phyloP scores from a whole-genome alignment of 1,284 basidiomycete species.

The Ganoderma boninense region DNA sequence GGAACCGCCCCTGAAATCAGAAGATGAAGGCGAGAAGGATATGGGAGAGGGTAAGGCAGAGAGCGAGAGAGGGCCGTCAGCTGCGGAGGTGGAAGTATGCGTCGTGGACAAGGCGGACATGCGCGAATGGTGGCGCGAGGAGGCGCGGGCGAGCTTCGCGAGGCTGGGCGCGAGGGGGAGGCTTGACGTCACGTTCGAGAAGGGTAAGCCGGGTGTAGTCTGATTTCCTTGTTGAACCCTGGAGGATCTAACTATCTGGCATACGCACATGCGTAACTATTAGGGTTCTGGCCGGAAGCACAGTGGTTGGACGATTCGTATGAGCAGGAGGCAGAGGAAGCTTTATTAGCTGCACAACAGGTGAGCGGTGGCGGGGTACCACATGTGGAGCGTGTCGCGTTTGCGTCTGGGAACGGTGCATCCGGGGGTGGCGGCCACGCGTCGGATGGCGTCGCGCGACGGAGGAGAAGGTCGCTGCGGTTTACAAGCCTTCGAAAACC shows the following conservation, averaged over 20 bases:
- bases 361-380: too few relatives aligned
- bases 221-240: neutral
- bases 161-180: neutral
- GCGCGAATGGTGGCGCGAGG: conserved; percentile 1
- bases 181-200: conserved; percentile 1
- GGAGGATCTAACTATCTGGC: neutral
- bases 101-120: conserved; percentile 1
- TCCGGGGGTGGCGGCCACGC: neutral
- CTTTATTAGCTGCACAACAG: neutral
- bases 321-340: neutral
- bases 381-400: neutral
- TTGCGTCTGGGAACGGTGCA: neutral
- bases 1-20: neutral
- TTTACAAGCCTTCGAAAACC: neutral
- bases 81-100: neutral
- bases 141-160: neutral
- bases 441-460: neutral
- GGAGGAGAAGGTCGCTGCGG: neutral
- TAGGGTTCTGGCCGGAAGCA: conserved; percentile 3
- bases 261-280: neutral
- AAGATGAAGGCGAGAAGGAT: neutral
- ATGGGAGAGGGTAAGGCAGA: too few relatives aligned
- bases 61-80: neutral
- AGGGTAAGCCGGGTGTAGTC: neutral
- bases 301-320: neutral